Evolutionary conservation across 2,329 filamentous ascomycete genomes (phyloP), one percentile per base, ranked within the genome.

Genomic region (Penicillium sumatraense): DNA sequence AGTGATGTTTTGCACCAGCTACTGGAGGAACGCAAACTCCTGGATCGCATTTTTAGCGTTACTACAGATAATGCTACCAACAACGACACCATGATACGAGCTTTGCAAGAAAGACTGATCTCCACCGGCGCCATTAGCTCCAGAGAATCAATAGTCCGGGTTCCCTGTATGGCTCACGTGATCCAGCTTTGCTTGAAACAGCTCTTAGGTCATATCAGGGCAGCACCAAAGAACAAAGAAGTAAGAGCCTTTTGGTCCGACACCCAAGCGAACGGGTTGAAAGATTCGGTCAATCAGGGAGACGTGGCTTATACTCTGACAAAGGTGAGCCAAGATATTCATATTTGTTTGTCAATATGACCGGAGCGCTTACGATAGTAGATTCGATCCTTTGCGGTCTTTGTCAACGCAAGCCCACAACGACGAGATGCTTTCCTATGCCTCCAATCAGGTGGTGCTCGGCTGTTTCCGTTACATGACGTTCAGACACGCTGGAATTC

Each of bases 401-500:
- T 45, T 45, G 38, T 54, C 29, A 54, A 54, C 10, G 21, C 46
- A 21, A 54, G 18, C 38, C 46, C 38, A 2, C 45, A 24, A 9
- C 38, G 21, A 29, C 45, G 51, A 41, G 51, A 54, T 38, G 36
- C 26, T 10, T 54, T 54, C 10, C 38, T 53, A n/a, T 47, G 31
- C 18, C 41, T 53, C 16, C 41, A 53, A 46, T 38, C 50, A 9
- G 31, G 16, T 7, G 6, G 38, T 5, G 20, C 38, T 3, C 29
- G 21, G 3, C 51, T 54, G 1, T 33, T 54, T 23, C 46, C 20
- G 7, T n/a, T 49, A 4, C 47, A 61, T 48, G 54, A 61, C 56
- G 50, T 63, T 8, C 26, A 38, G 33, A 63, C 49, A 3, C 36
- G 50, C 14, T 63, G 47, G 56, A 62, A 62, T 54, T 63, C 53